Percentiles rank a stretch among this genome's conserved stretches.
Conservation (phyloP, 2,329 filamentous ascomycete genomes). For the Colletotrichum sp. region DNA sequence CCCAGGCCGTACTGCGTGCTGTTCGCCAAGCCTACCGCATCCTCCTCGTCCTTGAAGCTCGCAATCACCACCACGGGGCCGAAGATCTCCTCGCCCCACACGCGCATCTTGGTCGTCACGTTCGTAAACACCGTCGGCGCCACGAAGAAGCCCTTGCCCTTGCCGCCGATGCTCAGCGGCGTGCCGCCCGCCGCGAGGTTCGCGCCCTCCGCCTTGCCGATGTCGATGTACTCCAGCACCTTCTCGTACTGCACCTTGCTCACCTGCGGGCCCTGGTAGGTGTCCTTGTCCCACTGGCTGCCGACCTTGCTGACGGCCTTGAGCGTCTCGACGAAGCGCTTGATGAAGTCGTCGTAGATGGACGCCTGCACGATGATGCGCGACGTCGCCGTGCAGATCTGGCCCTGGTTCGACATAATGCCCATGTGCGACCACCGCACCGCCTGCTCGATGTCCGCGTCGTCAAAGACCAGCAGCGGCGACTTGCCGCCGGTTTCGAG, state of each 20-base stretch:
- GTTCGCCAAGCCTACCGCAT: slow-evolving; percentile 49
- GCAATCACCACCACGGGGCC: slow-evolving; percentile 49
- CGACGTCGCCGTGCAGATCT: slow-evolving; percentile 70
- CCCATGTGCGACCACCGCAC: slow-evolving; percentile 62
- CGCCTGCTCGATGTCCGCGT: slow-evolving; percentile 70
- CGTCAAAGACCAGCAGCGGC: slow-evolving; percentile 67
- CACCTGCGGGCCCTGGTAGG: slow-evolving; percentile 78
- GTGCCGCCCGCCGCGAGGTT: slow-evolving; percentile 67
- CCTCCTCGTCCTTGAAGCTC: slow-evolving; percentile 46
- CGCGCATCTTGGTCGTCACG: slow-evolving; percentile 44
- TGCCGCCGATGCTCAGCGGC: slow-evolving; percentile 37
- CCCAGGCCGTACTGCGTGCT: slow-evolving; percentile 67
- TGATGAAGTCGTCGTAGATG: slow-evolving; percentile 68
- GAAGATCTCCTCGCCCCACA: slow-evolving; percentile 53
- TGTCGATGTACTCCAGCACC: slow-evolving; percentile 72
- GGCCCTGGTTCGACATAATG: slow-evolving; percentile 66
- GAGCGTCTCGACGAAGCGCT: slow-evolving; percentile 63
- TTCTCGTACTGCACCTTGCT: slow-evolving; percentile 74
- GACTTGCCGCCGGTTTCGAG: slow-evolving; percentile 73
- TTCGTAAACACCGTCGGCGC: slow-evolving; percentile 51
- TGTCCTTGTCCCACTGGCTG: slow-evolving; percentile 71
- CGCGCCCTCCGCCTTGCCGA: slow-evolving; percentile 73
- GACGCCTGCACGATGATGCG: slow-evolving; percentile 69
- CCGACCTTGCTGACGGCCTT: slow-evolving; percentile 66
- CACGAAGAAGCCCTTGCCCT: slow-evolving; percentile 46